Evolutionary conservation across 306 rosid genomes (phyloP), one percentile per base, ranked within the genome.

Genomic region (Medicago arabica): DNA sequence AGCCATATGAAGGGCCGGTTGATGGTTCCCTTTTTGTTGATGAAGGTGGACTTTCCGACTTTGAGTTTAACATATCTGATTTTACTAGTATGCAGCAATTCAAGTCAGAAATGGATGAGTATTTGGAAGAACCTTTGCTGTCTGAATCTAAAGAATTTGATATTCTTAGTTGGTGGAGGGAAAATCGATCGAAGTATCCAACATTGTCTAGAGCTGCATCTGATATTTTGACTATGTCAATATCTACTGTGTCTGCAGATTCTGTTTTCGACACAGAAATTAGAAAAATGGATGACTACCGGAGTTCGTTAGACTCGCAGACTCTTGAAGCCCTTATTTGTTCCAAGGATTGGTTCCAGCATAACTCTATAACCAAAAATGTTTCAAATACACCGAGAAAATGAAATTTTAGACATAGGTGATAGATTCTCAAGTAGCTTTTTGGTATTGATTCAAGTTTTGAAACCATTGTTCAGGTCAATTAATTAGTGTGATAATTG

Each of bases 301-400:
- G 86, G 40, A 86, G 88, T 85, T 87, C 85, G 6, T 73, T 92
- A 84, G 77, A 78, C 65, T 81, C 96, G 0, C 54, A 34, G 31
- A 92, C 90, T n/a, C 89, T 92, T 1, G 96, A 95, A 82, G 96
- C 97, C 75, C 92, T 95, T 64, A 63, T 89, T 72, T 95, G 98
- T 71, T 77, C 96, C 67, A 92, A 83, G 81, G 97, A 90, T 41
- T 95, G 98, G 98, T 81, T 92, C 25, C 88, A 76, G 40, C 44
- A 63, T 31, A 93, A 87, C 68, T 75, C 85, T 55, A 76, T 82
- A 38, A 75, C 89, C 7, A 75, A 12, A 50, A 83, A 76, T 69
- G 81, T 72, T 67, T 81, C 92, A 62, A 81, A 78, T 74, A 75
- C 86, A 68, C 54, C 78, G 86, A 84, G 79, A 86, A 83, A 86